Base-by-base conservation (phyloP, 108 stramenopile species). In the Parietichytrium sp. region DNA sequence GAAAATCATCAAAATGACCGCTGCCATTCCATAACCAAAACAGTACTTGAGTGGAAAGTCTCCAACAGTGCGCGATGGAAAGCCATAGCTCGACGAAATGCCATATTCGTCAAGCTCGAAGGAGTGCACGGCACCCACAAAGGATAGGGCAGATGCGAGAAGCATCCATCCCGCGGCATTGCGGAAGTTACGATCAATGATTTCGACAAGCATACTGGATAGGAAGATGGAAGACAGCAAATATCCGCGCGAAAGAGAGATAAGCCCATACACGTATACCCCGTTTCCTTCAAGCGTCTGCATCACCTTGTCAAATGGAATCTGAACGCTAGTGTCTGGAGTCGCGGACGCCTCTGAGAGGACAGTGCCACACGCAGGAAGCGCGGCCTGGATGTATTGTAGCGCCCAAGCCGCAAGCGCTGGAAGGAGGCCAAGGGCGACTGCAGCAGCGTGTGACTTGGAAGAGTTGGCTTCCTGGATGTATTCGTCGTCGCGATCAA, bases 231-330 rank as follows among this genome's bases (percentile, higher is more conserved):
- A 79, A 3, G 79, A 79, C 4, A 79, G 48, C 49, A 79, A 33
- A 16, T 25, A 50, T 13, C 79, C 79, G 8, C 48, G 79, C 25
- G 49, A 25, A 4, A 79, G 79, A 29, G 79, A 48, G 31, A 25
- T 26, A 27, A 79, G 79, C 4, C 79, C 79, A 1, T 25, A 50
- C 6, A 50, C 79, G 50, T 79, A 25, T 48, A 79, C 79, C 16
- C 79, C 79, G n/a, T 49, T 25, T 23, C 12, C 25, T 27, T 79
- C 48, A 16, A 79, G 48, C 0, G 27, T 72, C 20, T 25, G 61
- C 61, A 72, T 72, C 23, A 27, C 20, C 42, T 72, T 36, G 38
- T 72, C 42, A 45, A 72, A 72, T n/a, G 61, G 61, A n/a, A 72
- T 42, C 23, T 72, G 61, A 12, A 72, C 61, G n/a, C 23, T 42